Evolutionary conservation across 352 stramenopile genomes (phyloP).

Genomic region (Achlya hypogyna): DNA sequence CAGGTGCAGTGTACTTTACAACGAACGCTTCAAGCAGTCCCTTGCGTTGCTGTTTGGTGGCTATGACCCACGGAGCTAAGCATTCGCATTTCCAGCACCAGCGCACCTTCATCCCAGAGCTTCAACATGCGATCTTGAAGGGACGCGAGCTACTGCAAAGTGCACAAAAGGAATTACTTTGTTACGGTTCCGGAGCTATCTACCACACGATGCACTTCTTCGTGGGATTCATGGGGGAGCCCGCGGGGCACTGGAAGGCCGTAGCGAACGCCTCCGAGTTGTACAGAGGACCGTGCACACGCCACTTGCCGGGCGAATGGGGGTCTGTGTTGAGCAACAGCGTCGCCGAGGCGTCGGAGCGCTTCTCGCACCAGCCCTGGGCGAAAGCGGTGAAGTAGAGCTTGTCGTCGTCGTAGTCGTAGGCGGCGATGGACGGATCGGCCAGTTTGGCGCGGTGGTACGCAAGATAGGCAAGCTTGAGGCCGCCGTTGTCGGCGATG

Average conservation of each 20-base stretch:
- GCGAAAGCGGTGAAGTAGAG: constrained; percentile 66
- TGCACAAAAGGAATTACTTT: not conserved
- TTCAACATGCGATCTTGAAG: not conserved
- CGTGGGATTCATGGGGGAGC: constrained; percentile 55
- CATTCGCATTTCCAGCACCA: not conserved
- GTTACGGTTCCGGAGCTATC: too few relatives aligned
- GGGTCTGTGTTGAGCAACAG: constrained; percentile 40
- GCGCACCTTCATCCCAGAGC: constrained; percentile 54
- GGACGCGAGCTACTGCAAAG: too few relatives aligned
- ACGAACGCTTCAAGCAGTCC: constrained; percentile 47
- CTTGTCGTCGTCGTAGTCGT: constrained; percentile 30
- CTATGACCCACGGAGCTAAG: constrained; percentile 20
- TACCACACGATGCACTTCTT: constrained; percentile 75
- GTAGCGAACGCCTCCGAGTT: constrained; percentile 57
- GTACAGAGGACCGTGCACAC: constrained; percentile 53
- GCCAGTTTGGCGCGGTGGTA: constrained; percentile 50
- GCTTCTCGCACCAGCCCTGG: constrained; percentile 57
- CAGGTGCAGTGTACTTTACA: constrained; percentile 23
- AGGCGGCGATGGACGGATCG: constrained; percentile 10
- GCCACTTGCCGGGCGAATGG: constrained; percentile 54
- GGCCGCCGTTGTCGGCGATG: constrained; percentile 84
- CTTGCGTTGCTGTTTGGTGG: constrained; percentile 38
- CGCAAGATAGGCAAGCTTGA: constrained; percentile 76
- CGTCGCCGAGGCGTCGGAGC: constrained; percentile 32
- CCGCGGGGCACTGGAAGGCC: constrained; percentile 47